phyloP scores from a whole-genome alignment of 2,329 filamentous ascomycete genomes.

The Paracoccidioides lutzii region DNA sequence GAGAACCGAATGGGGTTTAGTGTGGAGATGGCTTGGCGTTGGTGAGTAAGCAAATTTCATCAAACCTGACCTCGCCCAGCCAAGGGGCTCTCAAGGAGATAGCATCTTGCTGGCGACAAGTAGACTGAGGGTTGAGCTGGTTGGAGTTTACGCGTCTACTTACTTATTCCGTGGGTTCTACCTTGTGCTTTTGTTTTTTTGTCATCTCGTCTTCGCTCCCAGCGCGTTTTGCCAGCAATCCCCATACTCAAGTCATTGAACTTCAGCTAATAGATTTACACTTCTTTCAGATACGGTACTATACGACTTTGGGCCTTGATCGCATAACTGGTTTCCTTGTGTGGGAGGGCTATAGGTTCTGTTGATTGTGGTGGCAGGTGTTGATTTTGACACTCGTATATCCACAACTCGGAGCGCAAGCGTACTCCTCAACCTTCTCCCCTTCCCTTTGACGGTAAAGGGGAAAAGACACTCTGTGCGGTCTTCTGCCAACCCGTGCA shows the following conservation, averaged over 20 bases:
- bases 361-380: not conserved
- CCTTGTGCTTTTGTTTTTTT: slow-evolving; percentile 1
- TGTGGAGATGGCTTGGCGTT: slow-evolving; percentile 8
- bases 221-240: slow-evolving; percentile 4
- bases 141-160: slow-evolving; percentile 17
- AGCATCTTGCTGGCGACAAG: not conserved
- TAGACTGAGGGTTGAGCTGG: slow-evolving; percentile 8
- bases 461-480: not conserved
- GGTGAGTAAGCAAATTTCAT: slow-evolving; percentile 13
- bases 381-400: not conserved
- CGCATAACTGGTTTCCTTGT: not conserved
- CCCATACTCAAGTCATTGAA: not conserved
- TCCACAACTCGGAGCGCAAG: not conserved
- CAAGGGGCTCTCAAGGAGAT: slow-evolving; percentile 3
- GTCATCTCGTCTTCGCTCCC: not conserved
- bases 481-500: slow-evolving; percentile 1
- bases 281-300: not conserved
- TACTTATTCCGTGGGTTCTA: slow-evolving; percentile 4
- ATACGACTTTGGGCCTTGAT: not conserved
- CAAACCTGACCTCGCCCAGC: slow-evolving; percentile 10
- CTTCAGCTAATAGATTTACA: not conserved
- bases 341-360: not conserved
- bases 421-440: not conserved
- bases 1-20: slow-evolving; percentile 6
- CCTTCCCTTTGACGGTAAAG: not conserved